A percentile compares a stretch with the other conserved stretches of the same genome.
Evolutionary conservation across 495 filamentous ascomycete genomes (phyloP).

Genomic region (Penicillium lagena): DNA sequence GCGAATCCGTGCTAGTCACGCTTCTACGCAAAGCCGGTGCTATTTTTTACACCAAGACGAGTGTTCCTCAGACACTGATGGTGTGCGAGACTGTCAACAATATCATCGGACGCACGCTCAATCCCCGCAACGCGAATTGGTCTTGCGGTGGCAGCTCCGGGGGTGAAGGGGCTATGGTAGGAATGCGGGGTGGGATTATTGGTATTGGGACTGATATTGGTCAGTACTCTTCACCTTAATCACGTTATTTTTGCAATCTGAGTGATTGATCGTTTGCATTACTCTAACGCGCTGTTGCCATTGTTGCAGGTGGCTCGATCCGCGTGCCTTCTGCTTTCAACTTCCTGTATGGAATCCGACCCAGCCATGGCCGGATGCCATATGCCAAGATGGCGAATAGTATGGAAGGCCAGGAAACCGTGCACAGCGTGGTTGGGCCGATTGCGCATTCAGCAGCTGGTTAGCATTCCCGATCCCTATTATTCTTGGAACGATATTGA

Average conservation of each 20-base stretch:
- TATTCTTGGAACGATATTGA: no score
- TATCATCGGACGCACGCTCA: slow-evolving; percentile 46
- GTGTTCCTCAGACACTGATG: slow-evolving; percentile 52
- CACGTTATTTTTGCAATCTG: no score
- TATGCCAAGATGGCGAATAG: not conserved
- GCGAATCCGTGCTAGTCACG: no score
- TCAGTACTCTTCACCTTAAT: no score
- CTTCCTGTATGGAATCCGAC: slow-evolving; percentile 23
- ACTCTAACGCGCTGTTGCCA: not conserved
- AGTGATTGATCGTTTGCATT: no score
- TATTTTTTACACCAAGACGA: slow-evolving; percentile 51
- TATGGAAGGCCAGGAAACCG: not conserved
- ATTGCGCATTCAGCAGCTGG: no score
- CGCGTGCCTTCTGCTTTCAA: slow-evolving; percentile 24
- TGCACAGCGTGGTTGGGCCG: no score
- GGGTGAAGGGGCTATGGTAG: slow-evolving; percentile 45
- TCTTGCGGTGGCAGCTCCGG: slow-evolving; percentile 51
- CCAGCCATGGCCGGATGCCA: not conserved
- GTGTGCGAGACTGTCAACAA: slow-evolving; percentile 48
- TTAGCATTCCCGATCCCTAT: no score
- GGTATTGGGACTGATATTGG: no score
- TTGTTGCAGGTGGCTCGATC: slow-evolving; percentile 21
- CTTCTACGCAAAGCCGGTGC: slow-evolving; percentile 35
- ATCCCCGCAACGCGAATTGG: slow-evolving; percentile 45
- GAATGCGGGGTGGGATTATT: not conserved